Evolutionary conservation across 148 eudicot species (phyloP).

Genomic region (Chenopodium suecicum): DNA sequence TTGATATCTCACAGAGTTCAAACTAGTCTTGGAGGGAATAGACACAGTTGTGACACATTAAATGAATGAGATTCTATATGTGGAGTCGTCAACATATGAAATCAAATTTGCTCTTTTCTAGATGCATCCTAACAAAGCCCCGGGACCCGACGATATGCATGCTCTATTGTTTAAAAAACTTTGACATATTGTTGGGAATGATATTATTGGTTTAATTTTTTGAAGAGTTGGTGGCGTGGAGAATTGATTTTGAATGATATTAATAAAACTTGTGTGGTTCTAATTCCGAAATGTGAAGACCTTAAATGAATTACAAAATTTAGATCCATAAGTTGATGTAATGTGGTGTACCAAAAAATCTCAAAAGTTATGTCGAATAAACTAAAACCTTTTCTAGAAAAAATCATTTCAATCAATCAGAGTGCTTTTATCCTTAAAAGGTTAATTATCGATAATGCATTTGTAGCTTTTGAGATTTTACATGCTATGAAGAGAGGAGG

Average conservation of each 20-base stretch:
- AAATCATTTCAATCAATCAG: not conserved
- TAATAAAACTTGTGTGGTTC: not conserved
- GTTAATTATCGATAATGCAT: not conserved
- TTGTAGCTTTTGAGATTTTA: conserved; percentile 4
- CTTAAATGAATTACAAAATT: not conserved
- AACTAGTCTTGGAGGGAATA: too few species aligned
- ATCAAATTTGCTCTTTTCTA: too few species aligned
- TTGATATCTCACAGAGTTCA: too few species aligned
- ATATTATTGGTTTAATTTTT: not conserved
- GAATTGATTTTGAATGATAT: not conserved
- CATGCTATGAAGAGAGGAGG: not conserved
- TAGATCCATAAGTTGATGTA: not conserved
- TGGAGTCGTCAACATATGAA: too few species aligned
- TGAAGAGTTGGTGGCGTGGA: not conserved
- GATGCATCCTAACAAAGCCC: too few species aligned
- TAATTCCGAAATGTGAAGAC: not conserved
- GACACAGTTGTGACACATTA: too few species aligned
- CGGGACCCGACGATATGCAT: too few species aligned
- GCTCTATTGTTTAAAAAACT: too few species aligned
- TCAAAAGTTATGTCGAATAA: not conserved
- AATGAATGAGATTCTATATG: too few species aligned
- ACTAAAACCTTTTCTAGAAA: not conserved
- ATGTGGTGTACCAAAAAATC: not conserved
- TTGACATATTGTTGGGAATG: not conserved
- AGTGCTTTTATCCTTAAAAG: not conserved